A percentile compares a stretch with the other conserved stretches of the same genome.
Evolutionary conservation across 2,329 filamentous ascomycete species (phyloP).

Genomic region (Paracamarosporium sp.): DNA sequence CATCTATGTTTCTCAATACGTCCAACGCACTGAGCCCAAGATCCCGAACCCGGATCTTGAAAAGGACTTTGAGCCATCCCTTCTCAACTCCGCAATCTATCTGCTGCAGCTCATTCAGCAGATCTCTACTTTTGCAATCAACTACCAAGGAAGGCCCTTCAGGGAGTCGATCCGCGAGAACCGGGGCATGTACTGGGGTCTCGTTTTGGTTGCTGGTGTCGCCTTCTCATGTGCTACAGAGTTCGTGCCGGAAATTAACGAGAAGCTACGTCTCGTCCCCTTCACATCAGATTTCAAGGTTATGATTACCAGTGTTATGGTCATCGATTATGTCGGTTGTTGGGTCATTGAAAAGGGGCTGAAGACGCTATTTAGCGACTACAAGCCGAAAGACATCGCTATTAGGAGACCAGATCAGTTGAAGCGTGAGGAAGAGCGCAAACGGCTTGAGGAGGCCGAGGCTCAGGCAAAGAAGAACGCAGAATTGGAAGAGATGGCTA

Average conservation of each 20-base stretch:
- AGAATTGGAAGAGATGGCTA: conserved; percentile 36
- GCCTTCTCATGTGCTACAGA: conserved; percentile 96
- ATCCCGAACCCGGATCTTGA: conserved; percentile 81
- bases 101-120: conserved; percentile 98
- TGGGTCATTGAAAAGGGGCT: conserved; percentile 86
- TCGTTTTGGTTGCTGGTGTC: conserved; percentile 85
- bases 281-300: conserved; percentile 89
- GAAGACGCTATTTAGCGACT: conserved; percentile 88
- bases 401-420: conserved; percentile 85
- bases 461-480: conserved; percentile 43
- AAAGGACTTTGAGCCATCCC: conserved; percentile 89
- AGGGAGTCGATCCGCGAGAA: conserved; percentile 95
- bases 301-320: conserved; percentile 84
- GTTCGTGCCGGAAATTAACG: conserved; percentile 93
- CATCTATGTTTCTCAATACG: conserved; percentile 91
- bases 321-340: conserved; percentile 85
- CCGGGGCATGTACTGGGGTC: conserved; percentile 97
- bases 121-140: conserved; percentile 98
- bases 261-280: conserved; percentile 88
- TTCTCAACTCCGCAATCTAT: conserved; percentile 96
- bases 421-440: conserved; percentile 74
- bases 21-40: conserved; percentile 80
- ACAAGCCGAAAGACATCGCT: conserved; percentile 91
- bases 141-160: conserved; percentile 98
- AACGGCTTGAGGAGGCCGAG: conserved; percentile 61